Evolutionary conservation across 1,284 basidiomycete species (phyloP).

Genomic region (Heterobasidion occidentale): DNA sequence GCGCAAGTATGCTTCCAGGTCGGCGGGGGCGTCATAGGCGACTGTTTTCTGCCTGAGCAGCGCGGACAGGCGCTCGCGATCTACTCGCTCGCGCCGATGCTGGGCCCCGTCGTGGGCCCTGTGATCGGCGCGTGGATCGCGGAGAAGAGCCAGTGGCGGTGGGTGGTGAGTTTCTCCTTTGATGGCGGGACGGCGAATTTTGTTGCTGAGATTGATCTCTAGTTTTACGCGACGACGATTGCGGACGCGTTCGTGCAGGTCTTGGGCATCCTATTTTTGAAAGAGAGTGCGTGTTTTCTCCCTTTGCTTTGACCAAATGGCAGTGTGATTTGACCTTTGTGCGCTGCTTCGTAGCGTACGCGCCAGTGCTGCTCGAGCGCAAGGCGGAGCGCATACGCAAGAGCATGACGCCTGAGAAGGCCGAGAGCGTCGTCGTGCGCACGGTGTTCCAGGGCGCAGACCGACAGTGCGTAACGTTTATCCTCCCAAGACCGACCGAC

Average conservation of each 20-base stretch:
- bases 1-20: slow-evolving; percentile 25
- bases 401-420: slow-evolving; percentile 26
- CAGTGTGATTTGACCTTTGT: neutral
- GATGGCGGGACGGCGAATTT: neutral
- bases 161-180: slow-evolving; percentile 20
- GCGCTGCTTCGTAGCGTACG: slow-evolving; percentile 24
- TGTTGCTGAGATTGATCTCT: neutral
- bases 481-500: slow-evolving; percentile 19
- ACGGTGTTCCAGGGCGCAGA: slow-evolving; percentile 20
- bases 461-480: slow-evolving; percentile 25
- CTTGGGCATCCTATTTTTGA: slow-evolving; percentile 35
- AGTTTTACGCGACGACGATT: slow-evolving; percentile 35
- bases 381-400: slow-evolving; percentile 32
- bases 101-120: slow-evolving; percentile 37
- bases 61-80: slow-evolving; percentile 38
- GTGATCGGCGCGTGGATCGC: slow-evolving; percentile 31
- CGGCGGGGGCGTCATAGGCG: slow-evolving; percentile 41
- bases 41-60: slow-evolving; percentile 38
- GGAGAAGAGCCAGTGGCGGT: slow-evolving; percentile 29
- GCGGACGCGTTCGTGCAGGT: slow-evolving; percentile 27
- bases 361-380: slow-evolving; percentile 38
- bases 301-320: neutral
- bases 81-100: slow-evolving; percentile 37
- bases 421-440: slow-evolving; percentile 13
- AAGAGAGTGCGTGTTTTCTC: slow-evolving; percentile 29